These are phyloP conservation scores for Coleophoma eucalyptorum DNA, from an alignment of 2,329 filamentous ascomycete species.

Conservation along the genomic window DNA sequence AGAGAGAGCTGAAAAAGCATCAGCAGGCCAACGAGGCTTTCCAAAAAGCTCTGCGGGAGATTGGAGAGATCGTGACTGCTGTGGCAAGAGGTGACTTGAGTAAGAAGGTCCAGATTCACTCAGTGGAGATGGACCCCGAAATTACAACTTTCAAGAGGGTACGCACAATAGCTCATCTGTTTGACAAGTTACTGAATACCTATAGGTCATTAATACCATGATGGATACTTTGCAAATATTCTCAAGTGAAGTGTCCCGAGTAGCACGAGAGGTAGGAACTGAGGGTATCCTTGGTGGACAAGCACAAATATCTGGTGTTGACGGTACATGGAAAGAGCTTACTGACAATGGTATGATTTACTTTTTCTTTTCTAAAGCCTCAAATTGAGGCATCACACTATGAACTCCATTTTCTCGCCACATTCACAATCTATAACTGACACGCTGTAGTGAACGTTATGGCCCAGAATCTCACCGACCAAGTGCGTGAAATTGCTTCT, in stretches of 20 bases:
- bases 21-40: slow-evolving; percentile 98
- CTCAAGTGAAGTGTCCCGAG: slow-evolving; percentile 90
- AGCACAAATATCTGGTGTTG: slow-evolving; percentile 88
- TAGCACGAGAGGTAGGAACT: slow-evolving; percentile 93
- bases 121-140: slow-evolving; percentile 95
- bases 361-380: neutral
- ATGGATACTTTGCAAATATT: slow-evolving; percentile 98
- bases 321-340: slow-evolving; percentile 96
- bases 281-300: slow-evolving; percentile 93
- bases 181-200: neutral
- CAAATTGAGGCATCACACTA: neutral
- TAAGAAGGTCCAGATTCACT: slow-evolving; percentile 95
- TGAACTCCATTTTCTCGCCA: neutral
- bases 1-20: slow-evolving; percentile 93
- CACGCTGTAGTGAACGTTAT: slow-evolving; percentile 66
- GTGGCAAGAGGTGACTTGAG: slow-evolving; percentile 93
- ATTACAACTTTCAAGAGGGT: slow-evolving; percentile 97
- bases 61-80: slow-evolving; percentile 94
- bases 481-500: slow-evolving; percentile 81
- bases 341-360: slow-evolving; percentile 68
- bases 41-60: slow-evolving; percentile 94
- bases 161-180: slow-evolving; percentile 4
- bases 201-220: slow-evolving; percentile 81
- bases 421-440: slow-evolving; percentile 6
- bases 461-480: slow-evolving; percentile 78